Evolutionary conservation across 495 filamentous ascomycete species (phyloP).

Genomic region (Hypoxylon crocopeplum): DNA sequence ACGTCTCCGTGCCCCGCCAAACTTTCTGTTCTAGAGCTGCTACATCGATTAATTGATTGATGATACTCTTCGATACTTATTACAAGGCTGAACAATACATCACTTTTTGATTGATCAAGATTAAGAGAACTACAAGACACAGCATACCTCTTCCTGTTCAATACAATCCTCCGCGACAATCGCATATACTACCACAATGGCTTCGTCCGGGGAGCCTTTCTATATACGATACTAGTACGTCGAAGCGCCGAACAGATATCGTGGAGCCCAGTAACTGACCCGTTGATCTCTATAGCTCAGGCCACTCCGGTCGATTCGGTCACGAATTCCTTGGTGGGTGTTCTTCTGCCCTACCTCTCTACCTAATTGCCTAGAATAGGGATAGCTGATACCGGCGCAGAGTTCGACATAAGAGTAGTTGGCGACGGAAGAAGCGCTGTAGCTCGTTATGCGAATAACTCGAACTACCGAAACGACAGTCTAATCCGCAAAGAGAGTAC

Average conservation of each 20-base stretch:
- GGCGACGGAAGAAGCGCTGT: conserved; percentile 95
- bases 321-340: conserved; percentile 94
- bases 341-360: not conserved
- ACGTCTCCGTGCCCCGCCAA: conserved; percentile 52
- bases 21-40: conserved; percentile 37
- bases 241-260: not conserved
- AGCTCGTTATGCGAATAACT: conserved; percentile 98
- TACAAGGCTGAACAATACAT: conserved; percentile 4
- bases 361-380: not conserved
- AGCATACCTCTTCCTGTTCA: not conserved
- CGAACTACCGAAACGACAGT: conserved; percentile 98
- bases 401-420: conserved; percentile 95
- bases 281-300: conserved; percentile 69
- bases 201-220: conserved; percentile 71
- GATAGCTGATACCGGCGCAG: conserved; percentile 56
- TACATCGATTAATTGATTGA: not conserved
- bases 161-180: not conserved
- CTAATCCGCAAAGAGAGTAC: conserved; percentile 99
- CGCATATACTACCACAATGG: conserved; percentile 23
- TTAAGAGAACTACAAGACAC: not conserved
- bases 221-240: conserved; percentile 97
- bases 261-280: conserved; percentile 28
- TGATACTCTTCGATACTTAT: too few relatives aligned
- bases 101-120: too few relatives aligned
- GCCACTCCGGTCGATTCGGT: conserved; percentile 96